phyloP scores from a whole-genome alignment of 495 filamentous ascomycete species.

The Penicillium soppii region DNA sequence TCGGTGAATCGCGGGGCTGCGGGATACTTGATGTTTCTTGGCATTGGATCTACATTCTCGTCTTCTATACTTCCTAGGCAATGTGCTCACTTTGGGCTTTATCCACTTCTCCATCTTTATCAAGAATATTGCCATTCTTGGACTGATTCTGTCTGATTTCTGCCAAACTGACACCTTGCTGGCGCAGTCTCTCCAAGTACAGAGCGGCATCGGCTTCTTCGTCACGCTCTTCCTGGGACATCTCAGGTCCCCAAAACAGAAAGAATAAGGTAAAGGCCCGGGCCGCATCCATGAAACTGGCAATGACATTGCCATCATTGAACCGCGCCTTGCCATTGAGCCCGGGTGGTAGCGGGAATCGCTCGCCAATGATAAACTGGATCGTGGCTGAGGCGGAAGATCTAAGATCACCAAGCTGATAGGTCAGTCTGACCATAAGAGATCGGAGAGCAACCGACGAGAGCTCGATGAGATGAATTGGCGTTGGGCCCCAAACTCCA shows the following conservation, averaged over 20 bases:
- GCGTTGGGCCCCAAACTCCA: conserved; percentile 32
- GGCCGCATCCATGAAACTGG: conserved; percentile 27
- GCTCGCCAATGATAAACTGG: conserved; percentile 34
- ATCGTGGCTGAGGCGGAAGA: conserved; percentile 39
- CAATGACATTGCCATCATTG: conserved; percentile 36
- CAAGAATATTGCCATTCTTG: background rate
- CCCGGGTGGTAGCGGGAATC: conserved; percentile 27
- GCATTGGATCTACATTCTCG: background rate
- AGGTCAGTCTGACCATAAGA: conserved; percentile 33
- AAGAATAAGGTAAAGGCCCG: conserved; percentile 36
- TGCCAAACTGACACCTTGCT: conserved; percentile 23
- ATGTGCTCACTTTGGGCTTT: conserved; percentile 7
- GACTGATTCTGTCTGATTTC: conserved; percentile 16
- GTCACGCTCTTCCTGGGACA: conserved; percentile 36
- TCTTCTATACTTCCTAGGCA: background rate
- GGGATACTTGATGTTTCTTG: background rate
- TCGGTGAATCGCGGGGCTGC: conserved; percentile 8
- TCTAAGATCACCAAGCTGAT: conserved; percentile 39
- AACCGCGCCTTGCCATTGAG: conserved; percentile 23
- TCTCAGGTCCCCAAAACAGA: conserved; percentile 35
- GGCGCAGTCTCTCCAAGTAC: conserved; percentile 27
- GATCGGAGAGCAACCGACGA: conserved; percentile 30
- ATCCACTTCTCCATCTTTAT: conserved; percentile 3
- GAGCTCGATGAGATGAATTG: conserved; percentile 36
- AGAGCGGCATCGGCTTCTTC: conserved; percentile 26